Evolutionary conservation across 371 early-diverging fungal species (phyloP).

Genomic region (Batkoa obscura): DNA sequence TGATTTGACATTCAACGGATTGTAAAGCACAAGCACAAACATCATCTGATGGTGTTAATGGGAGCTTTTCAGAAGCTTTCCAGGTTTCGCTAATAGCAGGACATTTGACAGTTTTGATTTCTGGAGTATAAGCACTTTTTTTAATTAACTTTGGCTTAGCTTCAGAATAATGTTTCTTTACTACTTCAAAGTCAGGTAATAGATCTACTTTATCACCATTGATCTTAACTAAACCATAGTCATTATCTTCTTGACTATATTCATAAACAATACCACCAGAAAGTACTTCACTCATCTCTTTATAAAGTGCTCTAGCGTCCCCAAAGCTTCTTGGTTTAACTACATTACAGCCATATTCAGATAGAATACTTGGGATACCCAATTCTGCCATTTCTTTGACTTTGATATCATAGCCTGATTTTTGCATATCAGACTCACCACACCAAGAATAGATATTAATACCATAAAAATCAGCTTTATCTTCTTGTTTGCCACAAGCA

Average conservation of each 20-base stretch:
- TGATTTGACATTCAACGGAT: background rate
- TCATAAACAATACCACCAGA: slow-evolving; percentile 71
- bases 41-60: slow-evolving; percentile 45
- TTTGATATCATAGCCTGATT: slow-evolving; percentile 34
- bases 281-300: slow-evolving; percentile 42
- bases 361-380: slow-evolving; percentile 35
- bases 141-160: background rate
- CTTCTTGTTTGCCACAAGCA: slow-evolving; percentile 41
- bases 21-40: slow-evolving; percentile 37
- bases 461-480: slow-evolving; percentile 53
- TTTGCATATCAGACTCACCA: slow-evolving; percentile 27
- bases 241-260: slow-evolving; percentile 56
- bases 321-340: slow-evolving; percentile 32
- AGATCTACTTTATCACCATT: slow-evolving; percentile 13
- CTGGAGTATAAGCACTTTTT: background rate
- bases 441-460: slow-evolving; percentile 50
- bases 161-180: background rate
- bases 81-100: slow-evolving; percentile 20
- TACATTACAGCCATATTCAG: slow-evolving; percentile 43
- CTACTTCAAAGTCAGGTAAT: background rate
- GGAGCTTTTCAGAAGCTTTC: slow-evolving; percentile 18
- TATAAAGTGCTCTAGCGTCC: slow-evolving; percentile 31
- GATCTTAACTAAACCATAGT: slow-evolving; percentile 46
- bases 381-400: slow-evolving; percentile 25
- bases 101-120: slow-evolving; percentile 13